Percentiles rank a stretch among this genome's conserved stretches.
These are phyloP conservation scores for Aspergillus brunneoviolaceus DNA, from an alignment of 2,329 filamentous ascomycete genomes.

Conservation along the genomic window DNA sequence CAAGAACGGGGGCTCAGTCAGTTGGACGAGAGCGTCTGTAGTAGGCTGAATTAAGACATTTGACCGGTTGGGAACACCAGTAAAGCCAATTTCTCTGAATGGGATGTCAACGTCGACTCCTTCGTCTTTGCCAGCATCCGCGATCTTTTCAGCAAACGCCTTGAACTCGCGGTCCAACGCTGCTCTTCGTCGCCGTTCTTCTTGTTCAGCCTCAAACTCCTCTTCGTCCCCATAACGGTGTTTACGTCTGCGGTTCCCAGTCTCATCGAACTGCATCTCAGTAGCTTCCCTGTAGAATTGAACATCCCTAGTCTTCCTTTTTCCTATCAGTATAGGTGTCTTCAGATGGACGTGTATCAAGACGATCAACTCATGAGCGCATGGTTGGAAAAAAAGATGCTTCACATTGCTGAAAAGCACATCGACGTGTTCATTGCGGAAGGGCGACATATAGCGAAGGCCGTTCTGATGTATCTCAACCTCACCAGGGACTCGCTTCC, in stretches of 20 bases:
- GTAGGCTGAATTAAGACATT: constrained; percentile 95
- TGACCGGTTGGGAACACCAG: constrained; percentile 91
- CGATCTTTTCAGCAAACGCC: constrained; percentile 94
- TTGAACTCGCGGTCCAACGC: constrained; percentile 95
- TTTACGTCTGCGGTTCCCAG: constrained; percentile 94
- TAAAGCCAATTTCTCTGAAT: constrained; percentile 93
- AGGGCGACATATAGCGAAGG: constrained; percentile 86
- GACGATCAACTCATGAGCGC: constrained; percentile 92
- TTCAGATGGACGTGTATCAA: constrained; percentile 98
- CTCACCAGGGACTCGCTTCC: constrained; percentile 92
- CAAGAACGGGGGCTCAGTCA: constrained; percentile 95
- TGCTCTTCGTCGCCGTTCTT: constrained; percentile 86
- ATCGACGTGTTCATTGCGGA: constrained; percentile 82
- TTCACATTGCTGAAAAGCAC: constrained; percentile 98
- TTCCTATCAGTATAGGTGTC: constrained; percentile 96
- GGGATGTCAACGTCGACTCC: constrained; percentile 93
- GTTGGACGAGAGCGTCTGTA: constrained; percentile 93
- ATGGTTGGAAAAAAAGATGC: constrained; percentile 98
- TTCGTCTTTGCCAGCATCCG: constrained; percentile 88
- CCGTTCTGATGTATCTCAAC: constrained; percentile 98
- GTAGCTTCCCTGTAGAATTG: constrained; percentile 98
- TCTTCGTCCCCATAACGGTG: constrained; percentile 98
- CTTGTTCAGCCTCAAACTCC: constrained; percentile 97
- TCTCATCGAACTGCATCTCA: constrained; percentile 98
- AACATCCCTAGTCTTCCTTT: constrained; percentile 98